These are phyloP conservation scores for Fomitopsis betulina DNA, from an alignment of 1,284 basidiomycete genomes.

Conservation along the genomic window DNA sequence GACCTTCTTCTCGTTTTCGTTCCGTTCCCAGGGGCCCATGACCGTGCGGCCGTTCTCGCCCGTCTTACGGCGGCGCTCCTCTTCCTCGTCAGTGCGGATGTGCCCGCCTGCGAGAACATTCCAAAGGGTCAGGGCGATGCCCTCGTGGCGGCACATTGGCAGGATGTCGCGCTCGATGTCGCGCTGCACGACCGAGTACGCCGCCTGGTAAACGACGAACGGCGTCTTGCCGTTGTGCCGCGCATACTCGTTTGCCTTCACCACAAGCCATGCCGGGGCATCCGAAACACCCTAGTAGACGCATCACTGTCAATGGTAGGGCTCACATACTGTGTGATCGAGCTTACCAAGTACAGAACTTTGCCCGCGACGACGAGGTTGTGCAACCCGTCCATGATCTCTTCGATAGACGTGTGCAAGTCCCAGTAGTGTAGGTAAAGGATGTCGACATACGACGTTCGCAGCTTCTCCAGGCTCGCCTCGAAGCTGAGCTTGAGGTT, in stretches of 20 bases:
- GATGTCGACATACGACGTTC: slow-evolving; percentile 51
- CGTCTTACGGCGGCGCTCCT: slow-evolving; percentile 32
- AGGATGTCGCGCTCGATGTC: slow-evolving; percentile 60
- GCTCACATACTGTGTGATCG: too few species aligned
- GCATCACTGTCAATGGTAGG: background rate
- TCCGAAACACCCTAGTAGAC: slow-evolving; percentile 32
- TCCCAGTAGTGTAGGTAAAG: slow-evolving; percentile 42
- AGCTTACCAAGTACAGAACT: slow-evolving; percentile 32
- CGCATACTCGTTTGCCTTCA: slow-evolving; percentile 50
- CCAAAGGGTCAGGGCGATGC: slow-evolving; percentile 45
- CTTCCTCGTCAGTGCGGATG: slow-evolving; percentile 42
- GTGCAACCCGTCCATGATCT: slow-evolving; percentile 45
- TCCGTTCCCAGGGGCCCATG: slow-evolving; percentile 34
- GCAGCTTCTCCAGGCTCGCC: slow-evolving; percentile 48
- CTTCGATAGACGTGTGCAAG: slow-evolving; percentile 33
- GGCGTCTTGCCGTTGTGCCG: slow-evolving; percentile 40
- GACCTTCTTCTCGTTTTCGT: slow-evolving; percentile 33
- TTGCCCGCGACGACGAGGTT: slow-evolving; percentile 31
- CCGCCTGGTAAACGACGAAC: slow-evolving; percentile 55
- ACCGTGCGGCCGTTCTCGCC: slow-evolving; percentile 32
- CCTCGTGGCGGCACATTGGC: slow-evolving; percentile 38
- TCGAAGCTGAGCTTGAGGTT: slow-evolving; percentile 39
- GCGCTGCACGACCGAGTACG: slow-evolving; percentile 44
- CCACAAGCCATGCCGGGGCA: slow-evolving; percentile 52
- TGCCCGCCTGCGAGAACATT: slow-evolving; percentile 43